Evolutionary conservation across 768 basidiomycete genomes (phyloP), one percentile per base, ranked within the genome.

Genomic region (Naganishia friedmannii): DNA sequence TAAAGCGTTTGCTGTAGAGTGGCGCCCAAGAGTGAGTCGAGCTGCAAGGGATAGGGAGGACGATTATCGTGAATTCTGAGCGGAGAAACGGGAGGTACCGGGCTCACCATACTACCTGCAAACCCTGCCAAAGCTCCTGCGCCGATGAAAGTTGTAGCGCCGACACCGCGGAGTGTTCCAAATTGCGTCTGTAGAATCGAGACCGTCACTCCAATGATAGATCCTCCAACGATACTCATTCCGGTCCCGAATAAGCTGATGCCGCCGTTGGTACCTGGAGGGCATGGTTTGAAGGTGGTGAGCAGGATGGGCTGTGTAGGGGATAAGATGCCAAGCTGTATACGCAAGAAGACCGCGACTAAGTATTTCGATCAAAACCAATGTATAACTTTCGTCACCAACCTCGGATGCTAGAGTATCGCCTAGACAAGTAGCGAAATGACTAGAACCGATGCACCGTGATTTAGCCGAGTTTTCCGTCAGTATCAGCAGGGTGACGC

Each of bases 261-360:
- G 0, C 86, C 94, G 3, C 94, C 94, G 75, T 97, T 96, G 12
- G 94, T 96, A 2, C 94, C 94, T 1, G 89, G 88, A 1, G 93
- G 93, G 0, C 93, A 91, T 0, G 82, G 73, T 73, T 85, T 85
- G 66, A 89, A 80, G 4, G 90, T 93, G 5, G 92, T 94, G 74
- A 96, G 86, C 39, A 95, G 86, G 56, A 88, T 29, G 77, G 39
- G 94, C 84, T 17, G 85, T 83, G 45, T 77, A 26, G 68, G 78
- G 29, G 92, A 89, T 53, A 96, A 84, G 73, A 96, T 93, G 39
- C 94, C 94, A 28, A 96, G 85, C 81, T 69, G 29, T n/a, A 23
- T 29, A 34, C 17, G 21, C 17, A 37, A 29, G 53, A n/a, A 21
- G 26, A n/a, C n/a, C 17, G 37, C 3, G 29, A 10, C 19, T 34